Evolutionary conservation across 495 filamentous ascomycete genomes (phyloP), one percentile per base, ranked within the genome.

Genomic region (Patellaria atrata): DNA sequence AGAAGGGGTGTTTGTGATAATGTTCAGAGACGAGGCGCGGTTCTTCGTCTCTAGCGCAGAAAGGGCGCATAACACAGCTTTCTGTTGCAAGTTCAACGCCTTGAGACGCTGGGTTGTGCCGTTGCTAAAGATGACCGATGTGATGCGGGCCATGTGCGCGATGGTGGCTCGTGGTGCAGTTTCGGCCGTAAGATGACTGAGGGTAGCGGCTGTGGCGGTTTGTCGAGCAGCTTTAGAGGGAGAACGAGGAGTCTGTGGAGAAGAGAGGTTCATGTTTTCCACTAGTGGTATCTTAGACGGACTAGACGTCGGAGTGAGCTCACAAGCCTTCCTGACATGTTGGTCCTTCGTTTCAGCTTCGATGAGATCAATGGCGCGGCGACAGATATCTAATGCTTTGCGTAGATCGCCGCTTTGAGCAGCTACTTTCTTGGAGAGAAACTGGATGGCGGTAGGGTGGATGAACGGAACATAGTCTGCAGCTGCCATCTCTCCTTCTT

Each of bases 381-480:
- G 82, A 53, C 83, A 80, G 30, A 99, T 77, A 50, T 96, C 87
- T 46, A 94, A 96, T 0, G 85, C 91, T 52, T 93, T 87, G 15
- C 89, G 80, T 23, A 99, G 61, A 58, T 99, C 89, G 12, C 91
- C 89, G 0, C 82, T 91, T 52, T 94, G 85, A 9, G 77, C 79
- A 0, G 87, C 78, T 9, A 96, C 82, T 50, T 96, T 99, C 47
- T 87, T 84, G 6, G 87, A 77, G 51, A 84, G 91, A 26, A 96
- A 72, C 48, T 87, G 81, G 35, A 96, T 82, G 3, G 89, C 89
- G 5, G 82, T 77, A 4, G 89, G 91, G 49, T 96, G 87, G 39
- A 94, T 63, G 50, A 94, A 94, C 1, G 87, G 87, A 9, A 86
- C 55, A 44, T 73, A 79, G 42, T 74, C 74, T 10, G 39, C 11